phyloP scores from a whole-genome alignment of 2,329 filamentous ascomycete genomes.

The Aureobasidium pullulans region DNA sequence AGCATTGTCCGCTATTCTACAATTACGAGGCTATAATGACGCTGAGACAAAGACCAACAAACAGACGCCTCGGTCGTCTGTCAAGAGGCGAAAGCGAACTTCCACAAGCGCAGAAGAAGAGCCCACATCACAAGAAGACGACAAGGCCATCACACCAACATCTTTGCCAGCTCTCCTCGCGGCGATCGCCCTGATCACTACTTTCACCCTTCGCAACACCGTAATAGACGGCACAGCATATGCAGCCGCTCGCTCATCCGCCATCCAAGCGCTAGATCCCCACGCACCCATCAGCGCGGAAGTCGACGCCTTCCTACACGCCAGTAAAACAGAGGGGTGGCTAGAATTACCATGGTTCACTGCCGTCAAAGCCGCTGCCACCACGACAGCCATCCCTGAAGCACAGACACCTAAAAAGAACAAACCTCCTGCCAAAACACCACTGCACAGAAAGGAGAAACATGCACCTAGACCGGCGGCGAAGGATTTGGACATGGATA shows the following conservation, averaged over 20 bases:
- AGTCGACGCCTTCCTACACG: slow-evolving; percentile 19
- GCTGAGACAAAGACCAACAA: not conserved
- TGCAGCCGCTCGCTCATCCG: not conserved
- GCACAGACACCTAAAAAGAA: slow-evolving; percentile 17
- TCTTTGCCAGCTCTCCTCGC: slow-evolving; percentile 5
- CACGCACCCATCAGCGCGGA: not conserved
- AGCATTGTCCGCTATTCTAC: slow-evolving; percentile 18
- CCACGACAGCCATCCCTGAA: slow-evolving; percentile 8
- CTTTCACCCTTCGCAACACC: slow-evolving; percentile 1
- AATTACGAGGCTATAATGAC: slow-evolving; percentile 1
- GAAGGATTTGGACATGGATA: not conserved
- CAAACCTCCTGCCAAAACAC: slow-evolving; percentile 25
- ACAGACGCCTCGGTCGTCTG: not conserved
- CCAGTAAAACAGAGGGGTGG: slow-evolving; percentile 13
- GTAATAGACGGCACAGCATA: slow-evolving; percentile 6
- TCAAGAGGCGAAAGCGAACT: slow-evolving; percentile 6
- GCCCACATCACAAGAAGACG: slow-evolving; percentile 7
- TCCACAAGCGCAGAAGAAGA: not conserved
- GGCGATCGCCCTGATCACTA: slow-evolving; percentile 3
- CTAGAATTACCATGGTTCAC: slow-evolving; percentile 22
- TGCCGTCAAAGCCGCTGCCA: slow-evolving; percentile 44
- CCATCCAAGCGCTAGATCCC: not conserved
- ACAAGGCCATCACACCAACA: slow-evolving; percentile 2
- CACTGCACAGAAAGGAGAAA: slow-evolving; percentile 29
- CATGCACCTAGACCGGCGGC: slow-evolving; percentile 17